These are phyloP conservation scores for Geum urbanum DNA, from an alignment of 306 rosid genomes.

Conservation along the genomic window DNA sequence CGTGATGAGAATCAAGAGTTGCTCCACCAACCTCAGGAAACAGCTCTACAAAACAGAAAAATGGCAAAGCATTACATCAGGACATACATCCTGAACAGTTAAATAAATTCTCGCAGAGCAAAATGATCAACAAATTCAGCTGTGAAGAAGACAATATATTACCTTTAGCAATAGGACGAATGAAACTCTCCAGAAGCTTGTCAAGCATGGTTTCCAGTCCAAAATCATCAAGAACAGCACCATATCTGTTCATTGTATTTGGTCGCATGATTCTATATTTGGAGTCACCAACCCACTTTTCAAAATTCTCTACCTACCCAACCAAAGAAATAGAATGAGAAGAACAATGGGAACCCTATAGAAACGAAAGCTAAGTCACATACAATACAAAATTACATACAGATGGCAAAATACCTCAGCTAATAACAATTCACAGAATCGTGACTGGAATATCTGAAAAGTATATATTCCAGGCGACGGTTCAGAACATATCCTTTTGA, in stretches of 20 bases:
- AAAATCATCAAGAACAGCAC: conserved; percentile 92
- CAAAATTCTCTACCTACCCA: conserved; percentile 81
- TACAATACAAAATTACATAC: conserved; percentile 27
- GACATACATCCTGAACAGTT: neutral
- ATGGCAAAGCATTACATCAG: neutral
- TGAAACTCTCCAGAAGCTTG: conserved; percentile 61
- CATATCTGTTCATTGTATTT: conserved; percentile 77
- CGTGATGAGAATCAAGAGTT: conserved; percentile 87
- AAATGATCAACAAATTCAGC: conserved; percentile 18
- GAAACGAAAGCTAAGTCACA: too few relatives aligned
- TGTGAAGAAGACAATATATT: conserved; percentile 11
- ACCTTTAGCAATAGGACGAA: conserved; percentile 76
- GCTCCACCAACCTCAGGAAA: conserved; percentile 78
- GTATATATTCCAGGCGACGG: conserved; percentile 65
- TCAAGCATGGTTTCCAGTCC: conserved; percentile 80
- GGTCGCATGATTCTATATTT: conserved; percentile 84
- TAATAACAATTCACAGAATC: conserved; percentile 61
- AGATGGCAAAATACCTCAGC: conserved; percentile 59
- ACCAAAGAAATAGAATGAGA: conserved; percentile 37
- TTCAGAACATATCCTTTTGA: conserved; percentile 56
- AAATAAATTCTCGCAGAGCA: conserved; percentile 15
- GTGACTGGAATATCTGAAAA: conserved; percentile 76
- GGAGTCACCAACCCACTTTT: conserved; percentile 72
- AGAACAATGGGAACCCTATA: conserved; percentile 14
- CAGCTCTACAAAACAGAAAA: conserved; percentile 51